Evolutionary conservation across 1,284 basidiomycete genomes (phyloP), one percentile per base, ranked within the genome.

Genomic region (Abortiporus biennis): DNA sequence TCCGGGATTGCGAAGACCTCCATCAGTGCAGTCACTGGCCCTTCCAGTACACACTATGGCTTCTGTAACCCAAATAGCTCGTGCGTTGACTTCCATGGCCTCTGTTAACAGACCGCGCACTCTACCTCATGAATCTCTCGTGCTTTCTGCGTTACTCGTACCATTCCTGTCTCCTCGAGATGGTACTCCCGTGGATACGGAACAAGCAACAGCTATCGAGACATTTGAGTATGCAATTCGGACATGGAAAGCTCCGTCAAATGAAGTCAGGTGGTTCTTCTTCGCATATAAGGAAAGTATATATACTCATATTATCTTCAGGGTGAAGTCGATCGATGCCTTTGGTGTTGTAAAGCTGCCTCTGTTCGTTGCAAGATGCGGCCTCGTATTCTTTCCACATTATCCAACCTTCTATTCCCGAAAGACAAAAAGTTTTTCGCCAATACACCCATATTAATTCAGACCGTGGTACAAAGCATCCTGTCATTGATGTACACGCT

Each of bases 291-390:
- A 17, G 3, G 33, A 25, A 37, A 37, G 12, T 34, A 25, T 25
- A 19, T 16, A 19, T 40, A 23, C 21, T 37, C 6, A 27, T n/a
- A 4, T 24, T 44, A 15, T 38, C 24, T 41, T 20, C 33, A 79
- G 78, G 63, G 58, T 4, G 68, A 74, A 57, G 46, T 80, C 9
- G 75, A 78, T 44, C 72, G 82, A 15, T 76, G 71, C 48, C 48
- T 80, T 21, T 86, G 82, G 82, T 85, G 81, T 51, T 77, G 75
- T 48, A 75, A 74, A 51, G 80, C 79, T 2, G 74, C 69, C 0
- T 58, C 65, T 4, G 61, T 66, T 11, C 53, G 64, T 9, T 67
- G 68, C 9, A 50, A 52, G 6, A 59, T 70, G 41, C 68, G 76
- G 19, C 64, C 66, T 22, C 69, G 74, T 15, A 62, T 81, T 23